Percentiles rank a stretch among this genome's conserved stretches.
phyloP scores from a whole-genome alignment of 768 basidiomycete genomes.

The Auriscalpium vulgare region DNA sequence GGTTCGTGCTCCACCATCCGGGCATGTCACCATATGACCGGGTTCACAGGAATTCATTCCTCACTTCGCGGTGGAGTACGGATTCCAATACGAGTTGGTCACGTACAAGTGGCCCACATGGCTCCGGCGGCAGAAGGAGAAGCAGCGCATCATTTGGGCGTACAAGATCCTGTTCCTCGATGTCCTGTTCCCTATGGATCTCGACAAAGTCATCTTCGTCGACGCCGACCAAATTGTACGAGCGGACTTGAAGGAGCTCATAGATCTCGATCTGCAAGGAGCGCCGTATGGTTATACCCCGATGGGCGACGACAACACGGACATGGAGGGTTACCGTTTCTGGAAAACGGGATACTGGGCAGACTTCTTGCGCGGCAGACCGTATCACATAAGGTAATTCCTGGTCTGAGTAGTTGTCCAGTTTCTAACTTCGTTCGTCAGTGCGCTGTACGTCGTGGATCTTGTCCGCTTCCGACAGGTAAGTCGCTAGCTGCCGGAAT shows the following conservation, averaged over 20 bases:
- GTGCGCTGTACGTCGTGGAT: slow-evolving; percentile 94
- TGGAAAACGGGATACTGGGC: slow-evolving; percentile 98
- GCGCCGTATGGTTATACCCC: slow-evolving; percentile 95
- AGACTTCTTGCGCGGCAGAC: slow-evolving; percentile 72
- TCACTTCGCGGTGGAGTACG: slow-evolving; percentile 82
- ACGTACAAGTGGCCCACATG: slow-evolving; percentile 99
- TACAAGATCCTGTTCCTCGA: slow-evolving; percentile 99
- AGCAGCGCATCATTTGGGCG: slow-evolving; percentile 98
- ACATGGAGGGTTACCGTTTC: slow-evolving; percentile 98
- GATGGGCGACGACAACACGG: slow-evolving; percentile 91
- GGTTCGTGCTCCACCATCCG: slow-evolving; percentile 33
- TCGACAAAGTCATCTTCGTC: slow-evolving; percentile 98
- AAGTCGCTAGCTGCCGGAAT: not conserved
- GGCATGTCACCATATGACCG: not conserved
- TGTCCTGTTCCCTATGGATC: slow-evolving; percentile 96
- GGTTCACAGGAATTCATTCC: slow-evolving; percentile 80
- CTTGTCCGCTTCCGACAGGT: slow-evolving; percentile 92
- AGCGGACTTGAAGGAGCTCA: slow-evolving; percentile 88
- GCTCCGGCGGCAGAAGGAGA: slow-evolving; percentile 95
- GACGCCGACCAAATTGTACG: slow-evolving; percentile 98
- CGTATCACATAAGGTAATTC: slow-evolving; percentile 88
- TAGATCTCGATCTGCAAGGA: slow-evolving; percentile 88
- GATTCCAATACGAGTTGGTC: slow-evolving; percentile 93
- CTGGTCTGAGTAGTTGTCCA: not conserved
- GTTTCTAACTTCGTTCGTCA: slow-evolving; percentile 20